Percentiles rank a stretch among this genome's conserved stretches.
These are phyloP conservation scores for Bryum argenteum DNA, from an alignment of 225 moss, liverwort and hornwort species.

Conservation along the genomic window DNA sequence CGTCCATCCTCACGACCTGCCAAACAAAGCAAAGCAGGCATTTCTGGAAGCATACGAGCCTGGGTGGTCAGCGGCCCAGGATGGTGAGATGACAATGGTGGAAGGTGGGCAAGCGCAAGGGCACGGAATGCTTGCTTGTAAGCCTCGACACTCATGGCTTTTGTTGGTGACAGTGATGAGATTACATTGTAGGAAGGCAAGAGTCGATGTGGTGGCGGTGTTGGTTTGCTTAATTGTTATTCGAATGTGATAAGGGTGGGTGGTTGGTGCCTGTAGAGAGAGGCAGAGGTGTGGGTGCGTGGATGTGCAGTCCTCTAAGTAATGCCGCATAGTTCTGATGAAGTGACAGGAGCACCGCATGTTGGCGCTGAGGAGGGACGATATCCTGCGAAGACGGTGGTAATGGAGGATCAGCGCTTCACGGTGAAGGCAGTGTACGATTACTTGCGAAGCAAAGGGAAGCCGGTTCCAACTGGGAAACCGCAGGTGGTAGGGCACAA, in stretches of 20 bases:
- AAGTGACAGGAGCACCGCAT: constrained; percentile 99
- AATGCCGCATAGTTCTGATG: constrained; percentile 93
- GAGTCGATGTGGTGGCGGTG: no score
- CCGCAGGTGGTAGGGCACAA: constrained; percentile 99
- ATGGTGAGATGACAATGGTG: constrained; percentile 78
- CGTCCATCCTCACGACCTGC: constrained; percentile 98
- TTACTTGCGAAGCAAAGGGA: constrained; percentile 87
- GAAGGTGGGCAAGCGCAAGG: constrained; percentile 74
- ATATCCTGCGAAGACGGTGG: constrained; percentile 61
- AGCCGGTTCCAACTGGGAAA: constrained; percentile 91
- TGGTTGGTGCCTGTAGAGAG: background rate
- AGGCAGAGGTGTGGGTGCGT: constrained; percentile 2
- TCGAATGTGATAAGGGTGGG: background rate
- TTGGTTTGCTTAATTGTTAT: background rate
- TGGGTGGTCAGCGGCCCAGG: constrained; percentile 98
- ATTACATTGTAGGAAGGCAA: no score
- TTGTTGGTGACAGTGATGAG: no score
- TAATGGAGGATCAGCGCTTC: constrained; percentile 84
- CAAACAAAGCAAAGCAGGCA: constrained; percentile 97
- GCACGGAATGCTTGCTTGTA: constrained; percentile 88
- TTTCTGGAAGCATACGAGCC: constrained; percentile 99
- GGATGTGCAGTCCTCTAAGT: constrained; percentile 50
- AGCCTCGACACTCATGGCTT: constrained; percentile 50
- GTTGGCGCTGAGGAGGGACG: constrained; percentile 75
- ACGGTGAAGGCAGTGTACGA: constrained; percentile 87